Conservation (phyloP, 208 protist species). For the Sergeia podlipaevii region DNA sequence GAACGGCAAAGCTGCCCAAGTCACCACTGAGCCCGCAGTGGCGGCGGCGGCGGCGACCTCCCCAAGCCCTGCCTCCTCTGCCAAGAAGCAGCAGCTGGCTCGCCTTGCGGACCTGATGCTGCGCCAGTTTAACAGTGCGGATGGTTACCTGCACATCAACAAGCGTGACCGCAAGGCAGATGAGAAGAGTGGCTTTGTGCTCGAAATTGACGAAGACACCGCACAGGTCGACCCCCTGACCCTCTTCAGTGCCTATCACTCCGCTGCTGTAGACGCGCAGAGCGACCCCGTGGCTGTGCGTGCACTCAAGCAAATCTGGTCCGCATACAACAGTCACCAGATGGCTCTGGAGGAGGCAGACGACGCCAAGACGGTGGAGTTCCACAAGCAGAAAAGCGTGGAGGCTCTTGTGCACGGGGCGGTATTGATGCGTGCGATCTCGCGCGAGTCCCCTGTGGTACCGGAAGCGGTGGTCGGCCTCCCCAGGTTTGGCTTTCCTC, state of each 20-base stretch:
- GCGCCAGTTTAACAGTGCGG: constrained; percentile 78
- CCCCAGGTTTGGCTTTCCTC: constrained; percentile 65
- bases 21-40: background rate
- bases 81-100: constrained; percentile 22
- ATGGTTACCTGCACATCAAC: constrained; percentile 70
- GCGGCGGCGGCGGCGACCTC: background rate
- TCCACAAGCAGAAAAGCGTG: constrained; percentile 72
- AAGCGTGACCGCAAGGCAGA: constrained; percentile 42
- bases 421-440: constrained; percentile 68
- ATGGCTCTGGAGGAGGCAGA: constrained; percentile 55
- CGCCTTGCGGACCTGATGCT: constrained; percentile 75
- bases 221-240: constrained; percentile 70
- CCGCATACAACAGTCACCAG: constrained; percentile 62
- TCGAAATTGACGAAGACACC: constrained; percentile 62
- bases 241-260: constrained; percentile 70
- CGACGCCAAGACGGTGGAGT: constrained; percentile 28
- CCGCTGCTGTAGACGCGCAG: constrained; percentile 22
- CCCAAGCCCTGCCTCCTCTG: background rate
- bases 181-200: constrained; percentile 56
- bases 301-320: constrained; percentile 71
- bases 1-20: background rate
- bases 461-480: constrained; percentile 17
- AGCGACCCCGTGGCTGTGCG: constrained; percentile 45
- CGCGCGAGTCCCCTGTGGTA: constrained; percentile 50
- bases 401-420: constrained; percentile 75